Base-by-base conservation (phyloP, 805 yeast genomes). In the Candida odintsovae region DNA sequence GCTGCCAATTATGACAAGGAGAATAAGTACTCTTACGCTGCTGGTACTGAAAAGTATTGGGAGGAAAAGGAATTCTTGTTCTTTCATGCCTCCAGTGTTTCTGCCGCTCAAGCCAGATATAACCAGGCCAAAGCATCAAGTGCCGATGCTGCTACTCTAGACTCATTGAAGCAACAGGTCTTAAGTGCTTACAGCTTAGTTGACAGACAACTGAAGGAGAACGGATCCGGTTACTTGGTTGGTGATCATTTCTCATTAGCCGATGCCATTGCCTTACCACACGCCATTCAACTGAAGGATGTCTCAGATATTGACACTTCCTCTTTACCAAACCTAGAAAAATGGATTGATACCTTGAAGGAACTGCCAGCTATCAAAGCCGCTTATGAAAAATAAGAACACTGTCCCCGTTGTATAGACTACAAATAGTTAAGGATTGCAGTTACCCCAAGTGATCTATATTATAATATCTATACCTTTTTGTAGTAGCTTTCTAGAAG, bases 61-160 rank as follows among this genome's bases (percentile, higher is more conserved):
- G 70, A 69, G 53, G 70, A 74, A 58, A 59, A 74, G 53, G 81
- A 78, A 51, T 70, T 78, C 69, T 50, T 75, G 6, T 69, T 72
- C 47, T 81, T 77, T 70, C 85, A 78, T 57, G 74, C 75, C 67
- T 77, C 81, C 50, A 76, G 76, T 6, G 56, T 75, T 21, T 81
- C 82, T 40, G 84, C 83, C 46, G 76, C 73, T 71, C 80, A 74
- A 55, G 83, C 84, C n/a, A 82, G 77, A 55, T 80, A 77, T 55
- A 48, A 51, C 47, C 20, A 45, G 4, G 37, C 55, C 13, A 71
- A 51, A 55, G 73, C 79, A 7, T 68, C 74, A 36, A 64, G 70
- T n/a, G 48, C 48, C 19, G 47, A 40, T 12, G 31, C n/a, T 6
- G 45, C 46, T 13, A 21, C 41, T 8, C 66, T 83, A 49, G 78